These are phyloP conservation scores for Yamadazyma buinensis DNA, from an alignment of 1,139 yeast genomes.

Conservation along the genomic window DNA sequence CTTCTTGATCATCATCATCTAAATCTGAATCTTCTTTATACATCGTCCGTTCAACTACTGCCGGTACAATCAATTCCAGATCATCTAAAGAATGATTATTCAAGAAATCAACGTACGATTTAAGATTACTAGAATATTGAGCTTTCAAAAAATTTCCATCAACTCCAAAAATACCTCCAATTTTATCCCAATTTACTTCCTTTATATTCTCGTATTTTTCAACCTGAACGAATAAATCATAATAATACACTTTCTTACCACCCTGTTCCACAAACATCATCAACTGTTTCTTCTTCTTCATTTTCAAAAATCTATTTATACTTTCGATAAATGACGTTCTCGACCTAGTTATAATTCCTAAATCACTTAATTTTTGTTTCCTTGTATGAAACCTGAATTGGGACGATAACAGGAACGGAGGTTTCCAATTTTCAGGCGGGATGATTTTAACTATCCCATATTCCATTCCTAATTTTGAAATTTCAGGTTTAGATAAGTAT, in stretches of 20 bases:
- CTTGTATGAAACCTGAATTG: slow-evolving; percentile 62
- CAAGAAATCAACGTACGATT: slow-evolving; percentile 45
- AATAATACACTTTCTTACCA: slow-evolving; percentile 34
- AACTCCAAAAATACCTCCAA: slow-evolving; percentile 25
- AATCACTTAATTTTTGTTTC: slow-evolving; percentile 58
- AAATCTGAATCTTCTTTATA: not conserved
- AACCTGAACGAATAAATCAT: slow-evolving; percentile 53
- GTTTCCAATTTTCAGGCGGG: slow-evolving; percentile 59
- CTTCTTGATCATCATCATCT: not conserved
- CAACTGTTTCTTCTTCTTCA: slow-evolving; percentile 34
- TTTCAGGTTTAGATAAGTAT: slow-evolving; percentile 51
- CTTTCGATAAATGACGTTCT: slow-evolving; percentile 59
- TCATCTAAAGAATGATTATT: slow-evolving; percentile 12
- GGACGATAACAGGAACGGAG: slow-evolving; percentile 50
- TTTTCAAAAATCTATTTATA: slow-evolving; percentile 51
- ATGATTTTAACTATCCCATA: slow-evolving; percentile 65
- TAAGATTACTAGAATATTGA: slow-evolving; percentile 33
- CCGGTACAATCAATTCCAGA: not conserved
- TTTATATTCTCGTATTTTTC: slow-evolving; percentile 24
- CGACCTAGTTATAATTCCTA: slow-evolving; percentile 60
- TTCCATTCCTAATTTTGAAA: slow-evolving; percentile 48
- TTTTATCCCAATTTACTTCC: slow-evolving; percentile 30
- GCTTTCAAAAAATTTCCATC: slow-evolving; percentile 17
- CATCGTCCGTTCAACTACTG: not conserved
- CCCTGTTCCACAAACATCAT: slow-evolving; percentile 22